These are phyloP conservation scores for Xylaria venustula DNA, from an alignment of 495 filamentous ascomycete species.

Conservation along the genomic window DNA sequence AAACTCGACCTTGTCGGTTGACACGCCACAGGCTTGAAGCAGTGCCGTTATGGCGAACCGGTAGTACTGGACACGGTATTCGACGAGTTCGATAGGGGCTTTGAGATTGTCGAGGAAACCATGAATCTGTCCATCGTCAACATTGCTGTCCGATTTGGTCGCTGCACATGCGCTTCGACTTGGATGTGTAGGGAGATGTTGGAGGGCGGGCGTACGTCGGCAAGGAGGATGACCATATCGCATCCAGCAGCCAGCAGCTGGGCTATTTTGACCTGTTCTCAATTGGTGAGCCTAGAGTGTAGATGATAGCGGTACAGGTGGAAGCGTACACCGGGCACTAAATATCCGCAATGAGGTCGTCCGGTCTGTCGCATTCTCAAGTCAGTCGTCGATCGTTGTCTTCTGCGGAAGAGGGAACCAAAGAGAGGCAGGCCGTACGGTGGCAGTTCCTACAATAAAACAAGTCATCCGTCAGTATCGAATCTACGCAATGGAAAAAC, in stretches of 20 bases:
- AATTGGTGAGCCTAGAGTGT: background rate
- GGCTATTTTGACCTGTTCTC: slow-evolving; percentile 69
- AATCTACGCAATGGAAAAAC: background rate
- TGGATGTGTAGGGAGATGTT: background rate
- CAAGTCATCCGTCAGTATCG: background rate
- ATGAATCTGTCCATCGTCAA: slow-evolving; percentile 37
- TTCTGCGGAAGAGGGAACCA: background rate
- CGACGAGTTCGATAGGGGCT: slow-evolving; percentile 84
- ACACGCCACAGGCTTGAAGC: slow-evolving; percentile 67
- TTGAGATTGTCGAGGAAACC: slow-evolving; percentile 82
- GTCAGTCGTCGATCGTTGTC: background rate
- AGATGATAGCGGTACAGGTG: background rate
- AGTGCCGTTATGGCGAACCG: slow-evolving; percentile 61
- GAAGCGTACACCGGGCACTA: slow-evolving; percentile 57
- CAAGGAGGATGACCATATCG: slow-evolving; percentile 75
- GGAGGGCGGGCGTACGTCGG: slow-evolving; percentile 54
- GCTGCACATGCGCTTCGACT: background rate
- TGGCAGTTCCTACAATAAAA: slow-evolving; percentile 60
- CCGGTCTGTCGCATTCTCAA: slow-evolving; percentile 52
- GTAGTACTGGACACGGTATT: slow-evolving; percentile 73
- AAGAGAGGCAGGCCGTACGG: slow-evolving; percentile 25
- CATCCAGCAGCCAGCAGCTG: slow-evolving; percentile 85
- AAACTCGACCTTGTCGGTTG: slow-evolving; percentile 77
- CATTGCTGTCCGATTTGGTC: background rate
- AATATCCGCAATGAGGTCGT: slow-evolving; percentile 79